Evolutionary conservation across 1,139 yeast species (phyloP).

Genomic region (Martiniozyma asiatica): DNA sequence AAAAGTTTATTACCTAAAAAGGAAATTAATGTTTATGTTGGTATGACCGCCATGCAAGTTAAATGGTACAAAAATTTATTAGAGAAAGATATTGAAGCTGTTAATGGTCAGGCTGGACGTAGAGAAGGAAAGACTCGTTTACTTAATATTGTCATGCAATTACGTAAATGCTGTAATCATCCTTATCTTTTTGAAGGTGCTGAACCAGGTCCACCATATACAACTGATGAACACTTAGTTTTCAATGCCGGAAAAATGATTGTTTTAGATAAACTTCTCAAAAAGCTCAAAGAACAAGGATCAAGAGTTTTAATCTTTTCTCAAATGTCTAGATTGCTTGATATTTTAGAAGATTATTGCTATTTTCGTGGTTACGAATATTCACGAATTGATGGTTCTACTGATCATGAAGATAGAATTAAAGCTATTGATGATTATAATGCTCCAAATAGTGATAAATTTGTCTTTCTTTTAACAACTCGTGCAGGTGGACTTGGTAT

Average conservation of each 20-base stretch:
- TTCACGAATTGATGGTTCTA: conserved; percentile 74
- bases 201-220: conserved; percentile 79
- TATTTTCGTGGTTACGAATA: conserved; percentile 54
- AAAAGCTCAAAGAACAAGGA: conserved; percentile 53
- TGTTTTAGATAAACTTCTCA: conserved; percentile 55
- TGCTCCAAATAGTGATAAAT: conserved; percentile 55
- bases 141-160: conserved; percentile 71
- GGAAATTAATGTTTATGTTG: conserved; percentile 60
- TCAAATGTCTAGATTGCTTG: conserved; percentile 74
- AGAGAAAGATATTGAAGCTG: conserved; percentile 76
- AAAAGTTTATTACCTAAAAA: conserved; percentile 64
- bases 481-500: conserved; percentile 87
- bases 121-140: conserved; percentile 65
- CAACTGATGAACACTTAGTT: conserved; percentile 72
- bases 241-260: conserved; percentile 64
- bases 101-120: conserved; percentile 67
- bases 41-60: conserved; percentile 67
- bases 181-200: conserved; percentile 79
- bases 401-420: conserved; percentile 67
- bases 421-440: conserved; percentile 69
- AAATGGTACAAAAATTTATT: conserved; percentile 65
- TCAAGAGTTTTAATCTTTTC: conserved; percentile 68
- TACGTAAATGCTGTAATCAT: conserved; percentile 74
- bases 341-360: conserved; percentile 70
- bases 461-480: conserved; percentile 61